Conservation (phyloP, 805 yeast genomes). For the Saccharomyces jurei region DNA sequence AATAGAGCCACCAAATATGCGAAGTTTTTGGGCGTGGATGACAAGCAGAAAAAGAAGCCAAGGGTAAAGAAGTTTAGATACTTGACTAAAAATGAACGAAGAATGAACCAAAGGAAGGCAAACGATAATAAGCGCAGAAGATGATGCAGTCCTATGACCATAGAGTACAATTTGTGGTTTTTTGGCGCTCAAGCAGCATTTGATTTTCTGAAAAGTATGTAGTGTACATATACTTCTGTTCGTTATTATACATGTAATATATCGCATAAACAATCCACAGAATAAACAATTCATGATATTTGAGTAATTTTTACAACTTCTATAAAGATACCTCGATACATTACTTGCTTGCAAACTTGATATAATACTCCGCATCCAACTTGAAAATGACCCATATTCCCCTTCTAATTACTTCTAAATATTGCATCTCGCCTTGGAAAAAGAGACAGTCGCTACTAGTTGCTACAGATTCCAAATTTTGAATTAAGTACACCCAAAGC, state of each 20-base stretch:
- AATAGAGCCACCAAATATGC: constrained; percentile 81
- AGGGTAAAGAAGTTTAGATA: constrained; percentile 83
- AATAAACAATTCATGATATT: neutral
- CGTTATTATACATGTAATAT: neutral
- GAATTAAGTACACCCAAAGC: constrained; percentile 45
- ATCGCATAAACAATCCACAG: neutral
- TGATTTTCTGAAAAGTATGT: neutral
- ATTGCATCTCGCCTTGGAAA: constrained; percentile 47
- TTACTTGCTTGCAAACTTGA: neutral
- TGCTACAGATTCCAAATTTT: constrained; percentile 13
- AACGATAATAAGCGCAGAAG: constrained; percentile 32
- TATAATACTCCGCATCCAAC: constrained; percentile 63
- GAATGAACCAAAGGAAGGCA: constrained; percentile 43
- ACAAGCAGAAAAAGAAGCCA: constrained; percentile 26
- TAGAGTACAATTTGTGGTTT: neutral
- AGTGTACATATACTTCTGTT: neutral
- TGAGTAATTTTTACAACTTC: neutral
- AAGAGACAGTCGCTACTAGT: constrained; percentile 49
- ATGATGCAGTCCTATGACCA: constrained; percentile 1
- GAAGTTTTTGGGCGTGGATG: constrained; percentile 47
- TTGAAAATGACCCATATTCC: constrained; percentile 86
- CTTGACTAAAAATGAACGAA: constrained; percentile 73
- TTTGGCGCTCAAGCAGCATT: neutral
- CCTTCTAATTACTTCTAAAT: constrained; percentile 71
- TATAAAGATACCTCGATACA: no score